Evolutionary conservation across 106 monocot genomes (phyloP).

Genomic region (Allium sativum): DNA sequence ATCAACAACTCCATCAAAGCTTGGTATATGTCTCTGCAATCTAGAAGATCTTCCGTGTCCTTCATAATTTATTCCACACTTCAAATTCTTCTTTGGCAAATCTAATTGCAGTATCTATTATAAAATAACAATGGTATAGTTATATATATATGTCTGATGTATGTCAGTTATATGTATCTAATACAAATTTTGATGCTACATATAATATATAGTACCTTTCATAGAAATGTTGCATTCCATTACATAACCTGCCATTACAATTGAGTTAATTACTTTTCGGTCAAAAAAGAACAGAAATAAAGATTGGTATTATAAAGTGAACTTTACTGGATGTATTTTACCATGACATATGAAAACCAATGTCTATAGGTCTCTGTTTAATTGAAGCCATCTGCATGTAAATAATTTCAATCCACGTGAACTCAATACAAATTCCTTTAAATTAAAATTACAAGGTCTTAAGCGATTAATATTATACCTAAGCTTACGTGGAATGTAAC

Average conservation of each 20-base stretch:
- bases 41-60: slow-evolving; percentile 56
- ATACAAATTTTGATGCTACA: not conserved
- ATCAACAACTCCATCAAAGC: slow-evolving; percentile 26
- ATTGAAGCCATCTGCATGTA: slow-evolving; percentile 45
- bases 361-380: slow-evolving; percentile 24
- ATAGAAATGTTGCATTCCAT: slow-evolving; percentile 69
- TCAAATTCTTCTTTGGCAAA: slow-evolving; percentile 35
- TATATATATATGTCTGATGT: not conserved
- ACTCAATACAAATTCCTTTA: slow-evolving; percentile 31
- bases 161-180: not conserved
- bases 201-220: slow-evolving; percentile 21
- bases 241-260: slow-evolving; percentile 25
- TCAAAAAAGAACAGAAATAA: not conserved
- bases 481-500: not conserved
- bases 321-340: not conserved
- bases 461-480: not conserved
- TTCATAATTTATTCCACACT: slow-evolving; percentile 45
- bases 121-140: not conserved
- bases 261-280: not conserved
- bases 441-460: not conserved
- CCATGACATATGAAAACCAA: slow-evolving; percentile 62
- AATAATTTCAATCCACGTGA: slow-evolving; percentile 35
- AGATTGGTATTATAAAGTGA: not conserved
- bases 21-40: slow-evolving; percentile 29
- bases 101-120: slow-evolving; percentile 22